Evolutionary conservation across 1,139 yeast genomes (phyloP), one percentile per base, ranked within the genome.

Genomic region (Saccharomyces hybrid): DNA sequence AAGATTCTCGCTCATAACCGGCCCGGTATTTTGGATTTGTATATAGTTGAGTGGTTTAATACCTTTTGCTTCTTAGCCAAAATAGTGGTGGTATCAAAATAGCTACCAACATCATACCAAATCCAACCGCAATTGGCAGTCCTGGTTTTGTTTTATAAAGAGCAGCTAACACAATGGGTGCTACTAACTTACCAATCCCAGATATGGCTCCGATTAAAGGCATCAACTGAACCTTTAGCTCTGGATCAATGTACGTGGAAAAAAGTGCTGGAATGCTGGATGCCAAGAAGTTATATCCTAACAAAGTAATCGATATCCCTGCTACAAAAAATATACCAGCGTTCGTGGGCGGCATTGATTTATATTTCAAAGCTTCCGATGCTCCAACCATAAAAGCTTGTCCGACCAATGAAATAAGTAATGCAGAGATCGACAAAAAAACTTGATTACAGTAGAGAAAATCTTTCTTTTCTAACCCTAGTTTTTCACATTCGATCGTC

Each of bases 311-410:
- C 5, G 55, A 47, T 28, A 50, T 11, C 5, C 55, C 55, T 11
- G 53, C 51, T 3, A 47, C 49, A 27, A 53, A 53, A 48, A 53
- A 53, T n/a, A 53, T 50, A 20, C 55, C 55, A 5, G 55, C 20
- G 42, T 51, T 53, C 9, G 55, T 53, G 20, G 52, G 7, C 7
- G 53, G 49, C n/a, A 53, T 23, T 8, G 42, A 28, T 13, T 31
- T 34, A 11, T 53, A 30, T 8, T 38, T 16, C 49, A 48, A 41
- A 8, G 55, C 53, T 42, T 53, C 51, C 4, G 49, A 47, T 16
- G 55, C 51, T 30, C 53, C 55, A 26, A 53, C 30, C 55, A 53
- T 53, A 25, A 53, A 50, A 5, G 55, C 53, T 30, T 53, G 55
- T 8, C 55, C 55, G 4, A 53, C 27, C 41, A 53, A 25, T 8